phyloP scores from a whole-genome alignment of 768 basidiomycete genomes.

The Podaxis sp. region DNA sequence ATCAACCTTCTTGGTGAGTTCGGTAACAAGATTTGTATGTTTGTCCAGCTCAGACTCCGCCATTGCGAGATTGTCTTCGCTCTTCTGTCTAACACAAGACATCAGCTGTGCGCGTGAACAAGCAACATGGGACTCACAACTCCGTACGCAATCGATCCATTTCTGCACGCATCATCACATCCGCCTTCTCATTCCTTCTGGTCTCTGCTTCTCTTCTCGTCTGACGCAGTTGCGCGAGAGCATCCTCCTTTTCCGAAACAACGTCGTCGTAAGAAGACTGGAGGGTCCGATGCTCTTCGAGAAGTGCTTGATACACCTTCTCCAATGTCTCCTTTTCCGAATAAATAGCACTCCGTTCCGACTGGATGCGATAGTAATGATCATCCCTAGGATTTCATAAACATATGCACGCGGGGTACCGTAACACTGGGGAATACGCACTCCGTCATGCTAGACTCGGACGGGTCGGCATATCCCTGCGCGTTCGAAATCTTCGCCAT shows the following conservation, averaged over 20 bases:
- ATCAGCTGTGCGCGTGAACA: conserved; percentile 1
- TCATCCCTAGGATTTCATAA: conserved; percentile 61
- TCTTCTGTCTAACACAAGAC: conserved; percentile 71
- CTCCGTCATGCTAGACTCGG: conserved; percentile 77
- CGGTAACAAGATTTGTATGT: conserved; percentile 64
- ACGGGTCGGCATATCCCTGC: conserved; percentile 45
- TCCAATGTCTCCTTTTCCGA: conserved; percentile 87
- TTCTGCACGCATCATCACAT: conserved; percentile 76
- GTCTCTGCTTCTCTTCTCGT: conserved; percentile 58
- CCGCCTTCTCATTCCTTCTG: conserved; percentile 66
- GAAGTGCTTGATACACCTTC: conserved; percentile 71
- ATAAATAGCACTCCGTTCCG: conserved; percentile 71
- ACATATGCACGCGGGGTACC: conserved; percentile 11
- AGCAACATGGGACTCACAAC: conserved; percentile 59
- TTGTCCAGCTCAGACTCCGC: conserved; percentile 84
- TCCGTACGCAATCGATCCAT: conserved; percentile 80
- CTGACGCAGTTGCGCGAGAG: conserved; percentile 59
- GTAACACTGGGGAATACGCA: conserved; percentile 35
- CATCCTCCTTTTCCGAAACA: conserved; percentile 78
- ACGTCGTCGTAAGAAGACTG: conserved; percentile 79
- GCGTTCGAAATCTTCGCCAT: conserved; percentile 70
- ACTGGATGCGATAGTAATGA: conserved; percentile 85
- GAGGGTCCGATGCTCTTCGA: conserved; percentile 73
- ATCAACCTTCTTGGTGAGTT: conserved; percentile 76
- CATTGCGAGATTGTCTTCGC: conserved; percentile 86